phyloP scores from a whole-genome alignment of 495 filamentous ascomycete genomes.

The Penicillium arizonense region DNA sequence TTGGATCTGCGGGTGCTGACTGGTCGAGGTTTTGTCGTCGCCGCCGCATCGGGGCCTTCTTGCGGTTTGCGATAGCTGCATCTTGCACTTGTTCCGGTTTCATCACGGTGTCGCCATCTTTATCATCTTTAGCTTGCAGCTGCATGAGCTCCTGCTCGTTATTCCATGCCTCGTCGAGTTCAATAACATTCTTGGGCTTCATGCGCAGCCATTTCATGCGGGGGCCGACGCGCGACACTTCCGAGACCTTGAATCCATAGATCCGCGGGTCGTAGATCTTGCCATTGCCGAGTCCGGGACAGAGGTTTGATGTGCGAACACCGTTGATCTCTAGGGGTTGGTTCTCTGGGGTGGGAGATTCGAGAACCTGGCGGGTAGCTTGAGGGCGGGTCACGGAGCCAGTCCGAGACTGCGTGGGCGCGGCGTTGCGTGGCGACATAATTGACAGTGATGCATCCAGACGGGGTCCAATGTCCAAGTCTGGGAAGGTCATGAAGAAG shows the following conservation, averaged over 20 bases:
- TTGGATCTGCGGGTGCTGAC: slow-evolving; percentile 27
- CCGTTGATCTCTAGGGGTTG: slow-evolving; percentile 76
- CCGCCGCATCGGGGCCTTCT: slow-evolving; percentile 52
- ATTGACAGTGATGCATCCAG: slow-evolving; percentile 26
- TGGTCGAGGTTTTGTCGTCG: slow-evolving; percentile 33
- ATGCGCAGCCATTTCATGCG: slow-evolving; percentile 95
- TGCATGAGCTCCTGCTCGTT: slow-evolving; percentile 28
- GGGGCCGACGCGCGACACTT: slow-evolving; percentile 80
- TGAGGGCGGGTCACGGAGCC: slow-evolving; percentile 26
- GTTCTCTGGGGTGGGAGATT: slow-evolving; percentile 34
- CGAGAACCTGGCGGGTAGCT: slow-evolving; percentile 12
- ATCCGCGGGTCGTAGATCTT: slow-evolving; percentile 93
- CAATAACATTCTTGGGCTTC: slow-evolving; percentile 72
- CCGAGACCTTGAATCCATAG: slow-evolving; percentile 93
- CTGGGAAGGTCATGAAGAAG: slow-evolving; percentile 98
- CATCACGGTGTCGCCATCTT: slow-evolving; percentile 48
- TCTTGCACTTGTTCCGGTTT: slow-evolving; percentile 30
- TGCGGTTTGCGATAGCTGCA: slow-evolving; percentile 42
- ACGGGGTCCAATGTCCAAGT: slow-evolving; percentile 69
- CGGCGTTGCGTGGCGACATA: slow-evolving; percentile 32
- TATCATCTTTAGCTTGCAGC: slow-evolving; percentile 39
- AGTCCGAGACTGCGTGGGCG: slow-evolving; percentile 36
- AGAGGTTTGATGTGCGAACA: slow-evolving; percentile 75
- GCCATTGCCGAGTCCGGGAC: slow-evolving; percentile 77
- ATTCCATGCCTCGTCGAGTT: slow-evolving; percentile 69